Base-by-base conservation (phyloP, 257 asterid species). In the Rauvolfia tetraphylla region DNA sequence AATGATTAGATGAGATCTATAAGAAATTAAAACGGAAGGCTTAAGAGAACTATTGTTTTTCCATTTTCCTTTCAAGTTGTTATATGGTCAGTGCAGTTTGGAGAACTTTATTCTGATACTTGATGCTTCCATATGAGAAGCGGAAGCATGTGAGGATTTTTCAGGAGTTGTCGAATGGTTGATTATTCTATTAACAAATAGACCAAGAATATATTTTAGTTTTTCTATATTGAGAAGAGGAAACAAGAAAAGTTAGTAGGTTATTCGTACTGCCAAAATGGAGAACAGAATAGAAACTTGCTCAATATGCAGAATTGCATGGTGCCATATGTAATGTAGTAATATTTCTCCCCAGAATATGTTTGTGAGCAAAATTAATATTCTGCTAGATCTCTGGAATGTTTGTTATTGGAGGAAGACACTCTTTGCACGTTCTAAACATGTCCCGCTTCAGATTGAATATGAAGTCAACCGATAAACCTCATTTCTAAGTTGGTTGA, bases 401-500 rank as follows among this genome's bases (percentile, higher is more conserved):
- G 17, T 7, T 44, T 46, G 5, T 62, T 18, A 6, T 31, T 5
- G 67, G 59, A 56, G 25, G 48, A 23, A 12, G 6, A 46, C 72
- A 27, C 38, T 33, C 31, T 41, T 25, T 25, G 0, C 33, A 20
- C 74, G 15, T 57, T 10, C 8, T 67, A 56, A 48, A 36, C 75
- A 42, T 72, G 39, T 66, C 67, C 44, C 42, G 48, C 67, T 9
- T 61, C n/a, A 39, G 69, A 69, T 76, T 66, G 63, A 15, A 44
- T 62, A 54, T 70, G 38, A 27, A 33, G 23, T 25, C 62, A 38
- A 69, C 14, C 3, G 15, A 75, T 7, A 74, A 20, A 41, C 59
- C 20, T 72, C 65, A 68, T 31, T 23, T 68, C 20, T 71, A 12
- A 72, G 78, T 54, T 72, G 81, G 78, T 73, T 66, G 20, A 67